Conservation (phyloP, 495 filamentous ascomycete genomes). For the Ascodesmis nigricans region DNA sequence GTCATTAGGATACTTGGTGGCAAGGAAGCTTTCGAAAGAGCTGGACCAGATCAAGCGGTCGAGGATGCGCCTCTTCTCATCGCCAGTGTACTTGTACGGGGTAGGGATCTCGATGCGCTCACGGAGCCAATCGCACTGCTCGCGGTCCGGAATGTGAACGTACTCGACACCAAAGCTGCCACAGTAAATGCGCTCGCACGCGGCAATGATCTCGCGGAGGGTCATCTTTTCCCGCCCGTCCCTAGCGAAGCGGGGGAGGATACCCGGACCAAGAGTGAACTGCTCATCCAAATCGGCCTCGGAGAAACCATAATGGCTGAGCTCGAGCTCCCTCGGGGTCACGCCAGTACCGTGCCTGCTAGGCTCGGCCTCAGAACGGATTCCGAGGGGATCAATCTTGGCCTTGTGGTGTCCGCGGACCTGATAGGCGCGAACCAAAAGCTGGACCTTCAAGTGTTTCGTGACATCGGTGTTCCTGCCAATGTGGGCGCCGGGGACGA, state of each 20-base stretch:
- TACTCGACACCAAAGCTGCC: conserved; percentile 92
- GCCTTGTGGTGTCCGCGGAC: conserved; percentile 96
- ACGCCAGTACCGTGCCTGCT: too few species aligned
- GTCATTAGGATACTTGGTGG: conserved; percentile 97
- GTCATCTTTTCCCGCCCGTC: conserved; percentile 86
- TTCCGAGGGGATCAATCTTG: conserved; percentile 86
- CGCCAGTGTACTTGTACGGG: conserved; percentile 84
- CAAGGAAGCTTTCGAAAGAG: conserved; percentile 82
- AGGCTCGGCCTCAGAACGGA: conserved; percentile 54
- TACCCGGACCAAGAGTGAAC: conserved; percentile 81
- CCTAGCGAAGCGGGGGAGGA: conserved; percentile 76
- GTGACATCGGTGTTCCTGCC: conserved; percentile 64
- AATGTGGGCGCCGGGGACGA: conserved; percentile 47
- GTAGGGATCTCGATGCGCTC: conserved; percentile 82
- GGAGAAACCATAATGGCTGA: conserved; percentile 82
- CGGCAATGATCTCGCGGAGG: conserved; percentile 73
- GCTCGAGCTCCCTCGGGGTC: conserved; percentile 84
- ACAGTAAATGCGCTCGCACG: conserved; percentile 91
- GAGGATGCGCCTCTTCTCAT: conserved; percentile 91
- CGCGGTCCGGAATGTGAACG: conserved; percentile 92
- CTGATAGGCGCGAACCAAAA: conserved; percentile 90
- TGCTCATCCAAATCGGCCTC: conserved; percentile 88
- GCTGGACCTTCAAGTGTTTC: conserved; percentile 95
- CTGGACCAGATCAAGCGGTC: conserved; percentile 96
- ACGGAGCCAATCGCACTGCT: conserved; percentile 94